These are phyloP conservation scores for Calonectria pteridis DNA, from an alignment of 2,329 filamentous ascomycete species.

Conservation along the genomic window DNA sequence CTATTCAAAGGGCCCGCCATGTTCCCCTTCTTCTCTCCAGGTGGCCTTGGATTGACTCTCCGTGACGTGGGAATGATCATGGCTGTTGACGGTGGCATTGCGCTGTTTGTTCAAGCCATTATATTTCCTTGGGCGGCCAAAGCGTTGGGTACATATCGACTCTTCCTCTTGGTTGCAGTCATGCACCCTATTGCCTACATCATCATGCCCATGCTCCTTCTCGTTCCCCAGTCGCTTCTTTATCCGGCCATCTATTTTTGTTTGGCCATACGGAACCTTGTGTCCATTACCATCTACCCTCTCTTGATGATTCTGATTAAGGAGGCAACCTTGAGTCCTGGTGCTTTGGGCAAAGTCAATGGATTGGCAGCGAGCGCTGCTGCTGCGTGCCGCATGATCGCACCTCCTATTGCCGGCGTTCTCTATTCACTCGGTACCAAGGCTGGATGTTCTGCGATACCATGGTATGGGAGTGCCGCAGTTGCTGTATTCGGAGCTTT, in stretches of 20 bases:
- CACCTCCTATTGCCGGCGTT: conserved; percentile 73
- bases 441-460: conserved; percentile 70
- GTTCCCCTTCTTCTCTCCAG: conserved; percentile 68
- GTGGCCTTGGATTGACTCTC: conserved; percentile 73
- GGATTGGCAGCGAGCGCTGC: conserved; percentile 75
- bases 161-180: conserved; percentile 69
- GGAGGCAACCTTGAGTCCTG: conserved; percentile 69
- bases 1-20: conserved; percentile 45
- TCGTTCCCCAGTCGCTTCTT: conserved; percentile 64
- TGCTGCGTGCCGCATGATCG: conserved; percentile 75
- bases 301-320: conserved; percentile 77
- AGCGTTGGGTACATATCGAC: conserved; percentile 68
- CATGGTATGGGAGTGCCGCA: conserved; percentile 73
- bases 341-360: conserved; percentile 73
- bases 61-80: conserved; percentile 73
- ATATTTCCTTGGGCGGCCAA: conserved; percentile 72
- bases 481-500: conserved; percentile 68
- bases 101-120: conserved; percentile 69
- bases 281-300: conserved; percentile 75
- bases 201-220: conserved; percentile 69
- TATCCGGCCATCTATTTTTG: conserved; percentile 70
- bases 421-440: conserved; percentile 72
- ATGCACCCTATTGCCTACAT: conserved; percentile 73
- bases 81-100: conserved; percentile 70
- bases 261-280: conserved; percentile 69